Conservation (phyloP, 352 stramenopile species). For the Albugo laibachii region DNA sequence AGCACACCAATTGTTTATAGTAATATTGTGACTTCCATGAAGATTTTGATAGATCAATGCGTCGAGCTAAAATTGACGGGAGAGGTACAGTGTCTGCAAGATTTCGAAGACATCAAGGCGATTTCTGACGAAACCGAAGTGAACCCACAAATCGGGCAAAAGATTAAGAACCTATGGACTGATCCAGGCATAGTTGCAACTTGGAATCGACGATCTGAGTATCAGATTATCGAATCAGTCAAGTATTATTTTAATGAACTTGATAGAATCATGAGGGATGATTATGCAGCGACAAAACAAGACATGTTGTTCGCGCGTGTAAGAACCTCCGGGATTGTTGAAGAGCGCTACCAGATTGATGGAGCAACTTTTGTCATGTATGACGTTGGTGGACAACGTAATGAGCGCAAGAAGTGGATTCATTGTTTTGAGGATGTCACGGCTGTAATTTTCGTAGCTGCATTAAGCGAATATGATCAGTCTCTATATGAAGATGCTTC, state of each 20-base stretch:
- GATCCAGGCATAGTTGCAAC: slow-evolving; percentile 81
- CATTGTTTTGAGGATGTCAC: slow-evolving; percentile 94
- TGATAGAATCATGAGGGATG: slow-evolving; percentile 83
- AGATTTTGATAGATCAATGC: slow-evolving; percentile 81
- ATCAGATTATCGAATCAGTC: slow-evolving; percentile 93
- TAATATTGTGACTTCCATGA: slow-evolving; percentile 82
- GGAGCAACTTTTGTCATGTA: slow-evolving; percentile 94
- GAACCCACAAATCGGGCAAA: slow-evolving; percentile 73
- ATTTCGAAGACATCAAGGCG: slow-evolving; percentile 61
- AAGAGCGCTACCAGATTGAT: slow-evolving; percentile 90
- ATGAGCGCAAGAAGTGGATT: slow-evolving; percentile 96
- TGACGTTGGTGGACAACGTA: slow-evolving; percentile 90
- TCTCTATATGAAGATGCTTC: slow-evolving; percentile 86
- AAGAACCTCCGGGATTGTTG: slow-evolving; percentile 89
- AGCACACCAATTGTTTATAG: slow-evolving; percentile 81
- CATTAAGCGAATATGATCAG: slow-evolving; percentile 90
- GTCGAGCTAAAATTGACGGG: slow-evolving; percentile 60
- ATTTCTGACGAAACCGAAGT: slow-evolving; percentile 78
- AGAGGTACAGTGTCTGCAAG: slow-evolving; percentile 44
- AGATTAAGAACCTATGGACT: slow-evolving; percentile 88
- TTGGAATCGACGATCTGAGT: slow-evolving; percentile 82
- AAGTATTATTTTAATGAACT: slow-evolving; percentile 95
- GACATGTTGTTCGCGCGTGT: slow-evolving; percentile 93
- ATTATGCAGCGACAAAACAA: slow-evolving; percentile 87
- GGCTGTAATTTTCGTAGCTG: slow-evolving; percentile 92